These are phyloP conservation scores for Oryza longistaminata DNA, from an alignment of 176 grass and related monocot genomes.

Conservation along the genomic window DNA sequence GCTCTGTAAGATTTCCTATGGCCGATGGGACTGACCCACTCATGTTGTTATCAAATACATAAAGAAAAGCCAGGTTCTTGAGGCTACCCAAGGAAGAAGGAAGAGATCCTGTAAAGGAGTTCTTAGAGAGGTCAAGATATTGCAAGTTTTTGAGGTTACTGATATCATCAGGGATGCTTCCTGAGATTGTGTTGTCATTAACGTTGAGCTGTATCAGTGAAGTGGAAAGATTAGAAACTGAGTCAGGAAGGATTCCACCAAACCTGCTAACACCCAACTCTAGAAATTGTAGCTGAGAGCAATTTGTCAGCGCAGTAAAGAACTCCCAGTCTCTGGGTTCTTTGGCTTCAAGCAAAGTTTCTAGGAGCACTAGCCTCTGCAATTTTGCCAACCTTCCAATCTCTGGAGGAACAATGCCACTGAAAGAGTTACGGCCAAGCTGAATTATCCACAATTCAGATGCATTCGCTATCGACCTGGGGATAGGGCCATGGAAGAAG, in stretches of 20 bases:
- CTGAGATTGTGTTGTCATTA: background rate
- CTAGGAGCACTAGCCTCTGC: background rate
- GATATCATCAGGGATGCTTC: slow-evolving; percentile 35
- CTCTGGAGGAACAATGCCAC: background rate
- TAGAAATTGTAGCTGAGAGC: slow-evolving; percentile 6
- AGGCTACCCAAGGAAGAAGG: slow-evolving; percentile 30
- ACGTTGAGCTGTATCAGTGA: background rate
- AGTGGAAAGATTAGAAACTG: slow-evolving; percentile 14
- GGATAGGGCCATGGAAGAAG: no score
- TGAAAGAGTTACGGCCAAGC: no score
- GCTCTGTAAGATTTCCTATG: slow-evolving; percentile 35
- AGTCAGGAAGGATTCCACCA: slow-evolving; percentile 9
- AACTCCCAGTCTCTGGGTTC: slow-evolving; percentile 21
- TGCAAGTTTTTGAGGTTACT: slow-evolving; percentile 33
- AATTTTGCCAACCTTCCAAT: slow-evolving; percentile 18
- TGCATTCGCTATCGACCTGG: no score
- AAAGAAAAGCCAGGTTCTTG: background rate
- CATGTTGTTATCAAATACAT: background rate
- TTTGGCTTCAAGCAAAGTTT: slow-evolving; percentile 16
- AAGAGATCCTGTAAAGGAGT: slow-evolving; percentile 35
- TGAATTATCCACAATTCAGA: no score
- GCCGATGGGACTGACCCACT: background rate
- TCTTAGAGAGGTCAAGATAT: background rate
- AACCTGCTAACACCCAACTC: background rate
- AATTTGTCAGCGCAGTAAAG: slow-evolving; percentile 30